Conservation (phyloP, 1,284 basidiomycete species). For the Ceratobasidium sp. region DNA sequence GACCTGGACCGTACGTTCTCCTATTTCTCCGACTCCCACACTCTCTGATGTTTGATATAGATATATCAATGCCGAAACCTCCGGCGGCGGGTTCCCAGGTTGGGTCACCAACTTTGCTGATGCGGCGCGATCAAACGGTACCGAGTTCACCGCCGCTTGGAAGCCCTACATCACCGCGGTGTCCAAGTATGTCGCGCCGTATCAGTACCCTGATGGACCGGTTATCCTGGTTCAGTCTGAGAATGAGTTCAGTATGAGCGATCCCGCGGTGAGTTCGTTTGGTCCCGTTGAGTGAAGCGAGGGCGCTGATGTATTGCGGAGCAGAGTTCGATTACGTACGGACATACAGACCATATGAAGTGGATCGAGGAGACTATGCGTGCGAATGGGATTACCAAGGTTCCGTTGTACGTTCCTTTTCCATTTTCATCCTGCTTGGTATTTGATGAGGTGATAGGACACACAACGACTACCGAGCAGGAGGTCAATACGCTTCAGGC, state of each 20-base stretch:
- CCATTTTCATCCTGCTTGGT: background rate
- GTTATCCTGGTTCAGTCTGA: constrained; percentile 37
- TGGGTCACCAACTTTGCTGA: constrained; percentile 38
- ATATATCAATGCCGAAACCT: constrained; percentile 46
- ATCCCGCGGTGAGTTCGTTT: constrained; percentile 2
- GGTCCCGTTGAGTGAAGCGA: background rate
- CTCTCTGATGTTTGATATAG: background rate
- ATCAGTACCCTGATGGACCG: constrained; percentile 53
- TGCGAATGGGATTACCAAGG: constrained; percentile 41
- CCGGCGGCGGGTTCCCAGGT: constrained; percentile 42
- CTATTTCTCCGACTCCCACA: background rate
- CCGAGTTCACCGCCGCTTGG: constrained; percentile 44
- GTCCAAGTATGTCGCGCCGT: constrained; percentile 31
- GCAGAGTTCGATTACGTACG: constrained; percentile 10
- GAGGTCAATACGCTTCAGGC: constrained; percentile 37
- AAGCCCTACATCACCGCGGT: constrained; percentile 33
- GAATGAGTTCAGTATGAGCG: constrained; percentile 20
- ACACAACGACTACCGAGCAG: constrained; percentile 40
- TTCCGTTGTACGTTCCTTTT: constrained; percentile 27
- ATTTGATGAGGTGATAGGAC: constrained; percentile 18
- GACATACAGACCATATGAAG: constrained; percentile 39
- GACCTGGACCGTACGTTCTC: constrained; percentile 51
- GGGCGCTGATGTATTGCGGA: background rate
- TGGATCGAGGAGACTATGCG: constrained; percentile 32
- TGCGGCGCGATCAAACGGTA: constrained; percentile 27